Conservation (phyloP, 257 asterid genomes). For the Solanum chaucha region DNA sequence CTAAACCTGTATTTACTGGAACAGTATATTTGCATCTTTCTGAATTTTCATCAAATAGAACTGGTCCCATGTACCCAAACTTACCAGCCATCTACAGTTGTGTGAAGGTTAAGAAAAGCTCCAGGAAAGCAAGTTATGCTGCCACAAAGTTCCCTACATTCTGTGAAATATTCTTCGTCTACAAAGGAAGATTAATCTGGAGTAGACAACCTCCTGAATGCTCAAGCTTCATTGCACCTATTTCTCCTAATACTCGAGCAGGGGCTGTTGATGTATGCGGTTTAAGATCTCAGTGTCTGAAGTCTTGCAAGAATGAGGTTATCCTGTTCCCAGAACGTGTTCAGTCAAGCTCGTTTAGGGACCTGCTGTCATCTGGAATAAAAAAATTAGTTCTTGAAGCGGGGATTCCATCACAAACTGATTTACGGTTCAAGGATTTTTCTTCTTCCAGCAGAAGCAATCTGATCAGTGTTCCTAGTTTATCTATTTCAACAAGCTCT, state of each 20-base stretch:
- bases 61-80: not conserved
- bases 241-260: conserved; percentile 11
- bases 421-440: not conserved
- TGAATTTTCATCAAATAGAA: not conserved
- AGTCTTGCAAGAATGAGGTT: conserved; percentile 16
- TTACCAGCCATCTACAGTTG: conserved; percentile 33
- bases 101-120: conserved; percentile 49
- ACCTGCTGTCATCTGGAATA: conserved; percentile 13
- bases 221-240: conserved; percentile 12
- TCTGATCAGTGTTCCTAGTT: conserved; percentile 3
- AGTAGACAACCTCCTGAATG: conserved; percentile 36
- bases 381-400: conserved; percentile 6
- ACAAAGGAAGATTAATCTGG: conserved; percentile 69
- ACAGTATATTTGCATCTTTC: not conserved
- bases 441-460: conserved; percentile 6
- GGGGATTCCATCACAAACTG: not conserved
- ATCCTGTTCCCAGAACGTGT: conserved; percentile 6
- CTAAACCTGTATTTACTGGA: not conserved
- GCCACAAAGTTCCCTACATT: conserved; percentile 53
- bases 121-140: conserved; percentile 53
- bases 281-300: conserved; percentile 25
- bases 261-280: conserved; percentile 13
- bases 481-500: conserved; percentile 14
- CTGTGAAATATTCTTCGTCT: conserved; percentile 70
- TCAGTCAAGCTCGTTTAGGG: conserved; percentile 13